Percentiles rank a stretch among this genome's conserved stretches.
Conservation (phyloP, 2,329 filamentous ascomycete genomes). For the Thyridium curvatum region DNA sequence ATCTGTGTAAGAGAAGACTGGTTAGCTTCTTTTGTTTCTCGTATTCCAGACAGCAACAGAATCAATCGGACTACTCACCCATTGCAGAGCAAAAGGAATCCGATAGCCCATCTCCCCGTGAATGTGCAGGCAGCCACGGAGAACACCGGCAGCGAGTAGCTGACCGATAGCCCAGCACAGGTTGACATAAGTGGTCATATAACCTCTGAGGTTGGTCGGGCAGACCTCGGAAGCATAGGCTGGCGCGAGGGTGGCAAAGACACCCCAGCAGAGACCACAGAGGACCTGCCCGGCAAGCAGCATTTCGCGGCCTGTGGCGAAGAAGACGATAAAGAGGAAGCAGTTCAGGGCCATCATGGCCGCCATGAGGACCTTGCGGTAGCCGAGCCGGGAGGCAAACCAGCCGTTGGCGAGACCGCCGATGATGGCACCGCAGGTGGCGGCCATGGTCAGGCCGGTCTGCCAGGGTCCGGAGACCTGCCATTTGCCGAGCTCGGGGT, state of each 20-base stretch:
- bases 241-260: slow-evolving; percentile 14
- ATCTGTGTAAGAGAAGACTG: too few relatives aligned
- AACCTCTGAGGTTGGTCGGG: slow-evolving; percentile 23
- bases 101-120: slow-evolving; percentile 32
- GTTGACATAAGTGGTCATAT: slow-evolving; percentile 37
- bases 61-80: slow-evolving; percentile 24
- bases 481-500: slow-evolving; percentile 18
- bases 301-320: slow-evolving; percentile 28
- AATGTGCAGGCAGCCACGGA: slow-evolving; percentile 26
- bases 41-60: too few relatives aligned
- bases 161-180: slow-evolving; percentile 31
- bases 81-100: slow-evolving; percentile 20
- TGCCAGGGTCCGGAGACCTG: slow-evolving; percentile 44
- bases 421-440: slow-evolving; percentile 39
- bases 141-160: slow-evolving; percentile 25
- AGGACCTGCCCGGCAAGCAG: slow-evolving; percentile 36
- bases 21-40: too few relatives aligned
- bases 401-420: slow-evolving; percentile 43
- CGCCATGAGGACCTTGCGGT: slow-evolving; percentile 35
- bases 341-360: slow-evolving; percentile 28
- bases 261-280: slow-evolving; percentile 28
- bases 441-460: slow-evolving; percentile 29
- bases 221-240: slow-evolving; percentile 28
- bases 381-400: slow-evolving; percentile 35
- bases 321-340: slow-evolving; percentile 42